phyloP scores from a whole-genome alignment of 2,329 filamentous ascomycete species.

The Knoxdaviesia proteae region DNA sequence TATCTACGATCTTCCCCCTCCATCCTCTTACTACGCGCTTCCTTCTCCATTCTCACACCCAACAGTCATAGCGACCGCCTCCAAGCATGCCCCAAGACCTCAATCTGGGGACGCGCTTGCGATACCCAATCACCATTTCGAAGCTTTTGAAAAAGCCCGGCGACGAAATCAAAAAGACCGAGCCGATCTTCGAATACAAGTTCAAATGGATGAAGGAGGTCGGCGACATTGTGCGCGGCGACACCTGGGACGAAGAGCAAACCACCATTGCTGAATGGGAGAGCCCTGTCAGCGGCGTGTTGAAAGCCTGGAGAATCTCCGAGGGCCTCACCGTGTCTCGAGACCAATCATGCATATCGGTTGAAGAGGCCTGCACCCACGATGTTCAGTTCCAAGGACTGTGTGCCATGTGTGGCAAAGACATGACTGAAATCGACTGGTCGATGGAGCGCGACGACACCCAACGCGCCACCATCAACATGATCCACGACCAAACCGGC shows the following conservation, averaged over 20 bases:
- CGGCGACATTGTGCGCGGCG: constrained; percentile 38
- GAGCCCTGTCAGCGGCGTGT: constrained; percentile 60
- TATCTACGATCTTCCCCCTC: too few relatives aligned
- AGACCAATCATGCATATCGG: constrained; percentile 43
- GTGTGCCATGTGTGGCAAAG: constrained; percentile 80
- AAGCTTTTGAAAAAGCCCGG: constrained; percentile 59
- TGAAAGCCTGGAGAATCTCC: constrained; percentile 56
- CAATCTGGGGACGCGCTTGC: constrained; percentile 41
- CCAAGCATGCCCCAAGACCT: constrained; percentile 22
- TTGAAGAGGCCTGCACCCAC: constrained; percentile 82
- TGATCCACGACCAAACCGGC: constrained; percentile 77
- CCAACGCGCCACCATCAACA: constrained; percentile 77
- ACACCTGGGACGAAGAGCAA: constrained; percentile 44
- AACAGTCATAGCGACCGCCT: too few relatives aligned
- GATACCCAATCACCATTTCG: constrained; percentile 85
- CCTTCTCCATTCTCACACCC: too few relatives aligned
- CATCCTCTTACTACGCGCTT: too few relatives aligned
- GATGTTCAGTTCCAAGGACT: constrained; percentile 79
- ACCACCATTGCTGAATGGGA: constrained; percentile 61
- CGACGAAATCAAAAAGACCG: constrained; percentile 55
- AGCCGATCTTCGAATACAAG: constrained; percentile 67
- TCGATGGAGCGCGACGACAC: constrained; percentile 61
- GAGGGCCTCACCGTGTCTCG: constrained; percentile 42
- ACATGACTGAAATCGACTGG: constrained; percentile 85
- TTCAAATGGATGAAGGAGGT: constrained; percentile 65